A percentile compares a stretch with the other conserved stretches of the same genome.
These are phyloP conservation scores for Endotrypanum monterogeii DNA, from an alignment of 208 protist species.

Conservation along the genomic window DNA sequence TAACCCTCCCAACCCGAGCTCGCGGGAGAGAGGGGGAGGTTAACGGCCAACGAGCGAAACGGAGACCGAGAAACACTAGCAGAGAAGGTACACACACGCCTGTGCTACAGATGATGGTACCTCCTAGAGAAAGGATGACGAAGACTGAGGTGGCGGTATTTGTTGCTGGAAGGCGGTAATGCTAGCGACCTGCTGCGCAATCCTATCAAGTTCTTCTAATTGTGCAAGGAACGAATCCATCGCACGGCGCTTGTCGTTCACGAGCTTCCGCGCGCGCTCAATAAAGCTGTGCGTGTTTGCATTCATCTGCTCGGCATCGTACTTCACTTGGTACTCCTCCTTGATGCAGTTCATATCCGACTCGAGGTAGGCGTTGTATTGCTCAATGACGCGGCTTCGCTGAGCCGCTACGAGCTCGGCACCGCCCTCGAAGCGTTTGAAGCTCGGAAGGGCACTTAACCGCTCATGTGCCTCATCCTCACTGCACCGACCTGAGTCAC, in stretches of 20 bases:
- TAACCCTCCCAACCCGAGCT: too few species aligned
- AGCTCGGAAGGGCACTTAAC: constrained; percentile 18
- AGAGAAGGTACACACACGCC: too few species aligned
- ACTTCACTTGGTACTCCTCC: constrained; percentile 65
- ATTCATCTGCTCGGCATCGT: constrained; percentile 48
- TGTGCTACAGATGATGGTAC: too few species aligned
- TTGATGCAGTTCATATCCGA: constrained; percentile 62
- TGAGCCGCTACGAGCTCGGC: constrained; percentile 34
- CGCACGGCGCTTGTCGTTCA: constrained; percentile 32
- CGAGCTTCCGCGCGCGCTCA: constrained; percentile 23
- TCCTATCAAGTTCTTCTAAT: constrained; percentile 38
- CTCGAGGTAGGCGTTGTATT: constrained; percentile 48
- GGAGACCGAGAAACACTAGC: too few species aligned
- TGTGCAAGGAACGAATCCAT: constrained; percentile 44
- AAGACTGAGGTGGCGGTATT: not conserved
- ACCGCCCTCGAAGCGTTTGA: constrained; percentile 20
- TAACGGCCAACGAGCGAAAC: too few species aligned
- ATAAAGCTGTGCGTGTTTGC: constrained; percentile 42
- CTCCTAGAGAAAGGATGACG: not conserved
- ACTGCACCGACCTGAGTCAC: constrained; percentile 4
- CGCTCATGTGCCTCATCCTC: constrained; percentile 10
- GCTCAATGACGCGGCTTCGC: constrained; percentile 35
- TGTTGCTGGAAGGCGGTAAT: constrained; percentile 20
- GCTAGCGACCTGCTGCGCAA: constrained; percentile 25
- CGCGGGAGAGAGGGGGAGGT: too few species aligned